Base-by-base conservation (phyloP, 495 filamentous ascomycete species). In the Penicillium atrosanguineum region DNA sequence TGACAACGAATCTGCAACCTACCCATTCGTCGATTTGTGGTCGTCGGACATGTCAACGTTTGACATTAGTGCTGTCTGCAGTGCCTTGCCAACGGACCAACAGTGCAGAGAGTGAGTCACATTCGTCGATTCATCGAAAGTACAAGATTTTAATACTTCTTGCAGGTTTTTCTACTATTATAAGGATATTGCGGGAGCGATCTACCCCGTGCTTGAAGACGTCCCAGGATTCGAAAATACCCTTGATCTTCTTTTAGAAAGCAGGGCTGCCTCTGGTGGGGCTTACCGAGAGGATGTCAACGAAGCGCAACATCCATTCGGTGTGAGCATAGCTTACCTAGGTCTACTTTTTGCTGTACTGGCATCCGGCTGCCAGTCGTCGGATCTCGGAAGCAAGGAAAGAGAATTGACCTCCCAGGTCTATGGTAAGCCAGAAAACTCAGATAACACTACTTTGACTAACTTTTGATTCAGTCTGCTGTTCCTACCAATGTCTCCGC, bases 291-390 rank as follows among this genome's bases (percentile, higher is more conserved):
- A 68, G 25, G 71, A 76, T 54, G 50, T 52, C 14, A 63, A 73
- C 18, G 61, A 70, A 29, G 67, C 59, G 19, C 67, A 70, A 48
- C 62, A 50, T 18, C 72, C 79, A 69, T 69, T 85, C 79, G 70
- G 89, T 61, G 59, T 86, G 69, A 65, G 83, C 70, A 62, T 91
- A 70, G 84, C 78, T 1, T 84, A 76, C 63, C 61, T 92, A 8
- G 87, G 87, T 9, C 77, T 91, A 21, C 71, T 93, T 7, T 93
- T 93, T 67, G 87, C 87, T 5, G 84, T 90, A 0, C 75, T 94
- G 23, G 89, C 88, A 0, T 89, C 88, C 28, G 88, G 88, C 15
- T 88, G 85, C n/a, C 89, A 94, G 64, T 91, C 86, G 47, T 87
- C 88, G 4, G 83, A 85, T 58, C 76, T 87, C 7, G 82, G 86